Base-by-base conservation (phyloP, 2,329 filamentous ascomycete species). In the Dactylellina drechsleri region DNA sequence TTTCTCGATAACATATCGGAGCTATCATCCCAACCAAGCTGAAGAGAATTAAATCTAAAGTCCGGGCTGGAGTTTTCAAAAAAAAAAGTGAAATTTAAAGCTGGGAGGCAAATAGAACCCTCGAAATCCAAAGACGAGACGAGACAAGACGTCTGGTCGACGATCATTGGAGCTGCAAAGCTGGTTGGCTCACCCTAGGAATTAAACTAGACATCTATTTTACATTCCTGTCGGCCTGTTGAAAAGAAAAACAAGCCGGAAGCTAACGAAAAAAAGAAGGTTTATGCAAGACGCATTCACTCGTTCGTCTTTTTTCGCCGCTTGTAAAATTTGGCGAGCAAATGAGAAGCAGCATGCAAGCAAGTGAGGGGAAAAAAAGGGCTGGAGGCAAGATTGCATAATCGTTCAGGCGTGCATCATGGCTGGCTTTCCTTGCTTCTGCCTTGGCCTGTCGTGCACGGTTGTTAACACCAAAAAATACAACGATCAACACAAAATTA, bases 221-320 rank as follows among this genome's bases (percentile, higher is more conserved):
- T 36, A 36, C 10, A 36, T 36, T 36, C 31, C 31, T 36, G 10
- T 36, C 31, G 6, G 10, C 23, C 31, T 36, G 10, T 10, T 8
- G 31, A 36, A 36, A 12, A 13, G 16, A 47, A 36, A 36, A 12
- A 13, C n/a, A 47, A 47, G 57, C 57, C 57, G 57, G 57, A 60
- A 60, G 59, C 50, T 23, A 61, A 28, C 10, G 47, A 52, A 56
- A 68, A 52, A 56, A 68, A 59, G 50, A 57, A 62, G 58, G 66
- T 70, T 62, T 41, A 70, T 70, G 66, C 66, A 70, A 61, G 66
- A 70, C 66, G 66, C 66, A 57, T 60, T 70, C 53, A 49, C 66
- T 57, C 66, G 66, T 62, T 54, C 31, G 31, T 36, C 31, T 36
- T 36, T 36, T 36, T 7, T 36, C 45, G 8, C 45, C 18, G 23